Percentiles rank a stretch among this genome's conserved stretches.
phyloP scores from a whole-genome alignment of 441 rosid genomes.

The Mallotus japonicus region DNA sequence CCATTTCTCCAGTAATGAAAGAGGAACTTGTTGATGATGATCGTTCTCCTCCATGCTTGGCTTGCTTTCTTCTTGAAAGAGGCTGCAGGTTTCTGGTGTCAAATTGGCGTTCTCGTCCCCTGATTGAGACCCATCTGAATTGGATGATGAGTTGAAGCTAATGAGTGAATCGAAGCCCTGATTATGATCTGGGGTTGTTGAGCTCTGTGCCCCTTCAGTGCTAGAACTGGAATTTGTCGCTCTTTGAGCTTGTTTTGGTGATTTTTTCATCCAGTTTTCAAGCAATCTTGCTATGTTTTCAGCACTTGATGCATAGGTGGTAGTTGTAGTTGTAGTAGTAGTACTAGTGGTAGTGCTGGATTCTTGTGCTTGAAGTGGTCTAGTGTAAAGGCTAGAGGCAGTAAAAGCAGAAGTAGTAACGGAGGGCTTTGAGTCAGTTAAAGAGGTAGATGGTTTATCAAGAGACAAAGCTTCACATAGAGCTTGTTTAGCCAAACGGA shows the following conservation, averaged over 20 bases:
- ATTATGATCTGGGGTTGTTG: conserved; percentile 24
- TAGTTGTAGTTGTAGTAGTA: too few relatives aligned
- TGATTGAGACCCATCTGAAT: conserved; percentile 50
- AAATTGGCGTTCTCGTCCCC: conserved; percentile 42
- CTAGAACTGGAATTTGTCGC: conserved; percentile 36
- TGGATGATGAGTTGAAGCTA: conserved; percentile 48
- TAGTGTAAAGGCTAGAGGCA: neutral
- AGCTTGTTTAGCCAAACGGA: conserved; percentile 69
- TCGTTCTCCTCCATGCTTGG: conserved; percentile 29
- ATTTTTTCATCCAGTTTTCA: conserved; percentile 62
- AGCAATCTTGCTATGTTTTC: conserved; percentile 81
- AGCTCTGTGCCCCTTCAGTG: conserved; percentile 28
- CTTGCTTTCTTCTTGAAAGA: conserved; percentile 56
- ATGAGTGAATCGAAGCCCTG: conserved; percentile 44
- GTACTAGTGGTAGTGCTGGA: neutral
- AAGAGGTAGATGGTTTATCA: conserved; percentile 30
- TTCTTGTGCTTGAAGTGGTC: conserved; percentile 10
- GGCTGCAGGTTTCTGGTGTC: conserved; percentile 37
- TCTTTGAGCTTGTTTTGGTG: conserved; percentile 30
- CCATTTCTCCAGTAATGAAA: conserved; percentile 83
- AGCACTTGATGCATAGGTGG: conserved; percentile 64
- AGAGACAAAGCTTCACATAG: conserved; percentile 75
- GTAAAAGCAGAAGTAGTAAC: conserved; percentile 5
- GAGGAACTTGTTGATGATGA: conserved; percentile 39
- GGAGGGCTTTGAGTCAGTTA: conserved; percentile 23